These are phyloP conservation scores for Leccinum longicurvipes DNA, from an alignment of 768 basidiomycete genomes.

Conservation along the genomic window DNA sequence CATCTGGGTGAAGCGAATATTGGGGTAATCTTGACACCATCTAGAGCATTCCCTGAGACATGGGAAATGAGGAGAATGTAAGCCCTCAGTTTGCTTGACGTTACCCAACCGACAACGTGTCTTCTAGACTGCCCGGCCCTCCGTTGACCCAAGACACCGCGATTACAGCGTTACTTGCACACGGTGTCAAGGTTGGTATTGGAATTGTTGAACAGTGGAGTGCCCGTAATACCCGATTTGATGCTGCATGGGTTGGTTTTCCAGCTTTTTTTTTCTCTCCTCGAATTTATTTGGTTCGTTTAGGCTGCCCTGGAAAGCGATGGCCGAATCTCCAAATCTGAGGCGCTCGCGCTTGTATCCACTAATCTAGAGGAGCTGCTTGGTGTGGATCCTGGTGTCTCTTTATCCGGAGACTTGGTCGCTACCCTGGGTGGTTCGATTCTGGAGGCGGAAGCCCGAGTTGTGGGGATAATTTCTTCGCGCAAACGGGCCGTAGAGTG, in stretches of 20 bases:
- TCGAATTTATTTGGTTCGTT: background rate
- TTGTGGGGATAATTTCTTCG: conserved; percentile 53
- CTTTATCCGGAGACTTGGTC: conserved; percentile 49
- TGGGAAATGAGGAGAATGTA: conserved; percentile 59
- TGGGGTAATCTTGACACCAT: conserved; percentile 66
- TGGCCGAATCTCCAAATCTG: conserved; percentile 37
- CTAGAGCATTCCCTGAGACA: conserved; percentile 63
- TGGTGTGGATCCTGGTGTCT: conserved; percentile 17
- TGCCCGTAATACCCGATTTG: conserved; percentile 75
- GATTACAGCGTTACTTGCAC: conserved; percentile 55
- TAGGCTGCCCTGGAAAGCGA: conserved; percentile 41
- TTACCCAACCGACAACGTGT: conserved; percentile 6
- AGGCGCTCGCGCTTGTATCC: conserved; percentile 53
- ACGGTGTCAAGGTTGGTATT: conserved; percentile 72
- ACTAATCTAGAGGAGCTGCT: conserved; percentile 51
- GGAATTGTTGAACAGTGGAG: conserved; percentile 66
- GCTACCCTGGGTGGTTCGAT: conserved; percentile 52
- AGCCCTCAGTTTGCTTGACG: background rate
- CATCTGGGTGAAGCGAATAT: conserved; percentile 65
- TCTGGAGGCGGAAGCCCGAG: conserved; percentile 44
- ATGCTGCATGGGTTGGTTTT: conserved; percentile 71
- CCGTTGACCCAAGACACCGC: conserved; percentile 44
- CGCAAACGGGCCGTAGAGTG: conserved; percentile 49
- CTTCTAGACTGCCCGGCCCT: conserved; percentile 28
- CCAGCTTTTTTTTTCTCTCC: conserved; percentile 22